Percentiles rank a stretch among this genome's conserved stretches.
phyloP scores from a whole-genome alignment of 2,329 filamentous ascomycete species.

The Cordyceps sp. region DNA sequence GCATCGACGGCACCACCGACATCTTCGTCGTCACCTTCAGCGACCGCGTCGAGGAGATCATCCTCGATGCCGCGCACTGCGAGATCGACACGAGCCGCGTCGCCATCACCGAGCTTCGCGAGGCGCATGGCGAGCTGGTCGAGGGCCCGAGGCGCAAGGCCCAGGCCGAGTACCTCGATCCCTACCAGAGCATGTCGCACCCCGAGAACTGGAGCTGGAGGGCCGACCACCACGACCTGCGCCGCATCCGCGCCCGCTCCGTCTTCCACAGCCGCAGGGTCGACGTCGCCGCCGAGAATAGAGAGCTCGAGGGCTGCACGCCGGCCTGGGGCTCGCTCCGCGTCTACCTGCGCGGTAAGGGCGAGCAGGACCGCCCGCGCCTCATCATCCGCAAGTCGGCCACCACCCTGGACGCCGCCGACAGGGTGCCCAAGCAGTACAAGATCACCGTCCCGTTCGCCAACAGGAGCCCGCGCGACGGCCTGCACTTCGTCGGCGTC shows the following conservation, averaged over 20 bases:
- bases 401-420: constrained; percentile 12
- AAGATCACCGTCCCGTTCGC: constrained; percentile 56
- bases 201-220: constrained; percentile 44
- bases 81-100: constrained; percentile 37
- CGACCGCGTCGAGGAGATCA: constrained; percentile 39
- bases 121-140: constrained; percentile 16
- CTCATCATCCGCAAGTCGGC: constrained; percentile 28
- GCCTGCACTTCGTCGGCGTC: constrained; percentile 79
- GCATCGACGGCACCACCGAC: constrained; percentile 62
- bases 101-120: constrained; percentile 26
- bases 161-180: constrained; percentile 36
- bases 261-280: constrained; percentile 32
- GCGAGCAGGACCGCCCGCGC: constrained; percentile 21
- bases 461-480: constrained; percentile 62
- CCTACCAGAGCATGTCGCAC: constrained; percentile 48
- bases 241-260: constrained; percentile 47
- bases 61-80: constrained; percentile 46
- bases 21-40: constrained; percentile 57
- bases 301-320: constrained; percentile 37
- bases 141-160: constrained; percentile 23
- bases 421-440: constrained; percentile 27
- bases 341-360: constrained; percentile 23
- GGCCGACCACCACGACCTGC: constrained; percentile 60
- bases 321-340: constrained; percentile 37
- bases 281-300: constrained; percentile 37